These are phyloP conservation scores for Lipomyces kockii DNA, from an alignment of 805 yeast genomes.

Conservation along the genomic window DNA sequence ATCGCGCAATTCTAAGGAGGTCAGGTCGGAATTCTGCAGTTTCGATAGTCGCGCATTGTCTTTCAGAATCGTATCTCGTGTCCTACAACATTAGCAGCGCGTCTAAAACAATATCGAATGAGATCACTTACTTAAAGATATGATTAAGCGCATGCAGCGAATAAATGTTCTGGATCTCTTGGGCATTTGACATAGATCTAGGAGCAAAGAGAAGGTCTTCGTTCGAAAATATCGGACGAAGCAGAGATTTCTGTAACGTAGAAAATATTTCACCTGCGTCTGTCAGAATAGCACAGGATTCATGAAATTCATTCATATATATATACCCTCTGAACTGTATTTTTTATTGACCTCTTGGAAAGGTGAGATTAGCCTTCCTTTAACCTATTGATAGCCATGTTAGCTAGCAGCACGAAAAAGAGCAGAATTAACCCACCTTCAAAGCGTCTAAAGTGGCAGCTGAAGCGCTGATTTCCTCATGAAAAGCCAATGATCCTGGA, in stretches of 20 bases:
- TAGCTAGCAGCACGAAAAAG: not conserved
- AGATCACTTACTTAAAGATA: constrained; percentile 45
- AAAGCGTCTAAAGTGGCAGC: constrained; percentile 7
- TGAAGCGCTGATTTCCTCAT: constrained; percentile 4
- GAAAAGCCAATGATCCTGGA: constrained; percentile 8
- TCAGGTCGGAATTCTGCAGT: constrained; percentile 42
- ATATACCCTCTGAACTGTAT: constrained; percentile 38
- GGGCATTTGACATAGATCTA: constrained; percentile 54
- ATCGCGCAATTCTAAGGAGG: constrained; percentile 67
- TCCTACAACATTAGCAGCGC: constrained; percentile 54
- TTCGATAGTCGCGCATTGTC: constrained; percentile 64
- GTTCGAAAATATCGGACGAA: constrained; percentile 72
- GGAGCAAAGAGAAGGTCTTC: constrained; percentile 70
- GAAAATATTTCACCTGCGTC: constrained; percentile 47
- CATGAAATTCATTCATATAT: constrained; percentile 39
- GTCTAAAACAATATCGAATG: not conserved
- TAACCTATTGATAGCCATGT: constrained; percentile 13
- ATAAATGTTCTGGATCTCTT: constrained; percentile 65
- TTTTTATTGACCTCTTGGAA: constrained; percentile 37
- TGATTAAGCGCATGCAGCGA: constrained; percentile 79
- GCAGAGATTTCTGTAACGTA: constrained; percentile 55
- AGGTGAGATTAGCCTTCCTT: constrained; percentile 33
- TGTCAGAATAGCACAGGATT: constrained; percentile 43
- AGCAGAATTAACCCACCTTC: constrained; percentile 9
- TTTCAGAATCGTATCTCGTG: constrained; percentile 81